Evolutionary conservation across 305 asterid genomes (phyloP).

Genomic region (Fraxinus angustifolia): DNA sequence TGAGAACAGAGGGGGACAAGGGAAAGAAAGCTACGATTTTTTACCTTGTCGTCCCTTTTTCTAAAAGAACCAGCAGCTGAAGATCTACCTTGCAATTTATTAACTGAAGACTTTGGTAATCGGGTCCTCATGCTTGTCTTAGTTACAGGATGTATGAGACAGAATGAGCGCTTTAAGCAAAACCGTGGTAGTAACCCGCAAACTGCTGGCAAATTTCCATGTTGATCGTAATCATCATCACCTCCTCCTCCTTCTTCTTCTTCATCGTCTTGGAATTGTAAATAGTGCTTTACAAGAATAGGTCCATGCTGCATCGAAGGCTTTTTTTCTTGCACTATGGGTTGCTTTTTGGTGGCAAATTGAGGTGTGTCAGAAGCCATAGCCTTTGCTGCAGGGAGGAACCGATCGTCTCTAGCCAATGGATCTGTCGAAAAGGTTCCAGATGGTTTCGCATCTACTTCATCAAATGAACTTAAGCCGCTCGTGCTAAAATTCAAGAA

Average conservation of each 20-base stretch:
- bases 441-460: conserved; percentile 31
- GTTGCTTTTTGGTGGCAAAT: conserved; percentile 49
- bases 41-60: conserved; percentile 57
- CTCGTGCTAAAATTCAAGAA: conserved; percentile 70
- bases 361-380: conserved; percentile 68
- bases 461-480: conserved; percentile 55
- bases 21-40: not conserved
- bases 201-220: conserved; percentile 29
- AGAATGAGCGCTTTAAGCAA: conserved; percentile 47
- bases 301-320: conserved; percentile 78
- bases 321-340: conserved; percentile 37
- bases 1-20: not conserved
- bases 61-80: conserved; percentile 47
- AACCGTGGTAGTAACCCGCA: conserved; percentile 73
- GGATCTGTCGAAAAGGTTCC: conserved; percentile 31
- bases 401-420: conserved; percentile 58
- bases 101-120: conserved; percentile 37
- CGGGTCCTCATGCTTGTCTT: conserved; percentile 44
- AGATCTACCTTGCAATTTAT: conserved; percentile 39
- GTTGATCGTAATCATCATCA: conserved; percentile 45
- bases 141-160: conserved; percentile 49
- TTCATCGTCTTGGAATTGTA: conserved; percentile 33
- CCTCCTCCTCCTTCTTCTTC: conserved; percentile 48
- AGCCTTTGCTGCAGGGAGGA: conserved; percentile 87
- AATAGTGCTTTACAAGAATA: conserved; percentile 54